These are phyloP conservation scores for Boechera stricta DNA, from an alignment of 345 rosid genomes.

Conservation along the genomic window DNA sequence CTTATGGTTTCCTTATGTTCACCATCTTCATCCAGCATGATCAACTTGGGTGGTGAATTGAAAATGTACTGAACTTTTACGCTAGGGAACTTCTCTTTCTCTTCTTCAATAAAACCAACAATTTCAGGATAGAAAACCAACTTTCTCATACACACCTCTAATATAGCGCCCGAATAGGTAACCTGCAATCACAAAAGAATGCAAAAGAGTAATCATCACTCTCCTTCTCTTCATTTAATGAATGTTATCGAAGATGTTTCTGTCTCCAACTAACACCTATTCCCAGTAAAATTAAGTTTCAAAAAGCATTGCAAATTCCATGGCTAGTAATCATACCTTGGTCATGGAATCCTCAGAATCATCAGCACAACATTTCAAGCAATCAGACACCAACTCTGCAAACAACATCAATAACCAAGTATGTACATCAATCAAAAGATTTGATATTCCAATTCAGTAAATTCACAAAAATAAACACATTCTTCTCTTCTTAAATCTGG, in stretches of 20 bases:
- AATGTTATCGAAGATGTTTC: constrained; percentile 8
- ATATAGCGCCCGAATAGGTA: constrained; percentile 80
- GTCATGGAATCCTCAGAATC: constrained; percentile 87
- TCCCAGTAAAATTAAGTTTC: neutral
- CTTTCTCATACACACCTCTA: constrained; percentile 96
- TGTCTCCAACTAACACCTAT: neutral
- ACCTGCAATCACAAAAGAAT: constrained; percentile 52
- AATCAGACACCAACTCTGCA: constrained; percentile 92
- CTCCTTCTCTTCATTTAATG: neutral
- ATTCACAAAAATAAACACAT: neutral
- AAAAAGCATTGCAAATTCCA: constrained; percentile 1
- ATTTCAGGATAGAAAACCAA: constrained; percentile 92
- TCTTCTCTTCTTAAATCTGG: neutral
- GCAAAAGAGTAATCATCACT: neutral
- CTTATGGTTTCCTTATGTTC: constrained; percentile 75
- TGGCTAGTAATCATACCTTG: constrained; percentile 59
- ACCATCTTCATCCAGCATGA: constrained; percentile 80
- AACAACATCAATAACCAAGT: constrained; percentile 8
- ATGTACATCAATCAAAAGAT: neutral
- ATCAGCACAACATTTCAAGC: constrained; percentile 94
- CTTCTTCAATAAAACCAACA: constrained; percentile 90
- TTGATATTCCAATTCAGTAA: neutral
- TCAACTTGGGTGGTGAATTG: constrained; percentile 96
- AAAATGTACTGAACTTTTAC: constrained; percentile 76
- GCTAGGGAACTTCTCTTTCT: constrained; percentile 75